Conservation (phyloP, 176 grass and related monocot genomes). For the Oropetium thomaeum region DNA sequence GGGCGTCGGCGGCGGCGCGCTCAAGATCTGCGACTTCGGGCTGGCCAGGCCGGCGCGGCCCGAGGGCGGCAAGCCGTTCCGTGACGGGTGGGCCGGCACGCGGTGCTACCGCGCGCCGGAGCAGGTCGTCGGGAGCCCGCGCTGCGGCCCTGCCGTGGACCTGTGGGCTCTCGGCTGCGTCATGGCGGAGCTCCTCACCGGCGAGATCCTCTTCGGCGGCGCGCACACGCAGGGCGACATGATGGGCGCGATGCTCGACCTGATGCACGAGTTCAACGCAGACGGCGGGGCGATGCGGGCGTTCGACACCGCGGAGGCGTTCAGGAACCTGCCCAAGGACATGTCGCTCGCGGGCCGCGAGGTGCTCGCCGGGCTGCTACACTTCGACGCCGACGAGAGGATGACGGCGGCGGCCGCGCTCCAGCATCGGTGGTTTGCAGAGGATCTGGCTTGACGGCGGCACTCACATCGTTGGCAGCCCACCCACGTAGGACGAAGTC, state of each 20-base stretch:
- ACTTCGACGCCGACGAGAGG: slow-evolving; percentile 16
- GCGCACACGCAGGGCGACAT: neutral
- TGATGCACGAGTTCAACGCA: neutral
- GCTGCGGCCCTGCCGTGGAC: neutral
- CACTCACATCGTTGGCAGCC: too few species aligned
- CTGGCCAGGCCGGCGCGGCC: neutral
- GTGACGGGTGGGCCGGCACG: neutral
- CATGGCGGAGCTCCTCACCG: neutral
- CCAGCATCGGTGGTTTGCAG: neutral
- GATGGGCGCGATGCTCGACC: neutral
- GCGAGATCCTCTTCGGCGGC: slow-evolving; percentile 18
- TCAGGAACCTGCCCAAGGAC: neutral
- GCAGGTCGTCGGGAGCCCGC: neutral
- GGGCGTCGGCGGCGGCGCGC: neutral
- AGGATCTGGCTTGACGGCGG: neutral
- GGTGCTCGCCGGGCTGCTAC: slow-evolving; percentile 36
- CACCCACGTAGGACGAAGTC: too few species aligned
- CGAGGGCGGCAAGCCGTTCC: neutral
- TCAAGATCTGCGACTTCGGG: slow-evolving; percentile 48
- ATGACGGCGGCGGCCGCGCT: slow-evolving; percentile 10
- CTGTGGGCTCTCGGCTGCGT: slow-evolving; percentile 11
- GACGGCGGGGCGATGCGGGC: neutral
- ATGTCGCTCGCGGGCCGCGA: neutral
- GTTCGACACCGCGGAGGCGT: slow-evolving; percentile 4
- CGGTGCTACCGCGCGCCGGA: neutral